Conservation (phyloP, 2,329 filamentous ascomycete genomes). For the Arthrocladium fulminans region DNA sequence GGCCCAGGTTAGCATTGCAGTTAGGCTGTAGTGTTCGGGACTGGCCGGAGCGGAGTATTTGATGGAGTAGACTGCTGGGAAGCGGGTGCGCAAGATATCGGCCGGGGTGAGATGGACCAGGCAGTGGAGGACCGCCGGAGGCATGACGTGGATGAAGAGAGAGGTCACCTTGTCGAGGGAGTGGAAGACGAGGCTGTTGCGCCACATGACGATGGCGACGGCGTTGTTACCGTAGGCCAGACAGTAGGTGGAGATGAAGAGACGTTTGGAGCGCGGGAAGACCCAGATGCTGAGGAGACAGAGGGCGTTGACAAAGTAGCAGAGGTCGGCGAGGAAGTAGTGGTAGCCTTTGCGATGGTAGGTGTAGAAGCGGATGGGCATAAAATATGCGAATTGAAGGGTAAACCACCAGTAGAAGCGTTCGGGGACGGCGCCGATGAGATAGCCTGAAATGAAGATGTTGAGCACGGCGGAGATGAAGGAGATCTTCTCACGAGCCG, state of each 20-base stretch:
- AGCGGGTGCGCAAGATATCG: slow-evolving; percentile 57
- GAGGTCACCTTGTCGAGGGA: slow-evolving; percentile 94
- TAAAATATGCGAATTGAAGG: slow-evolving; percentile 79
- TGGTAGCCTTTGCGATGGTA: slow-evolving; percentile 90
- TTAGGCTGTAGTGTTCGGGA: slow-evolving; percentile 67
- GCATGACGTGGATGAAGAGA: slow-evolving; percentile 99
- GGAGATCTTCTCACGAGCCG: slow-evolving; percentile 81
- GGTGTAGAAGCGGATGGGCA: slow-evolving; percentile 88
- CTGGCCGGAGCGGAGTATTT: slow-evolving; percentile 60
- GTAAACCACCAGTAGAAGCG: slow-evolving; percentile 93
- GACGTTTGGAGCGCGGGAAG: slow-evolving; percentile 79
- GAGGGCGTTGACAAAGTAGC: slow-evolving; percentile 94
- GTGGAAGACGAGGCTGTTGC: slow-evolving; percentile 96
- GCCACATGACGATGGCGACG: slow-evolving; percentile 97
- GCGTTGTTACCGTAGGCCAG: slow-evolving; percentile 94
- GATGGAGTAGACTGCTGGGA: slow-evolving; percentile 79
- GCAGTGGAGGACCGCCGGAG: slow-evolving; percentile 85
- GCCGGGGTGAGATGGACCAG: slow-evolving; percentile 71
- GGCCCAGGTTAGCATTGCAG: slow-evolving; percentile 88
- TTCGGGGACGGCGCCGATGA: slow-evolving; percentile 77
- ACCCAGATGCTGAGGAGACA: slow-evolving; percentile 75
- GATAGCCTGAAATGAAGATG: slow-evolving; percentile 90
- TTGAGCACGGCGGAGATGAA: slow-evolving; percentile 96
- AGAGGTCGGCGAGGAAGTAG: slow-evolving; percentile 94
- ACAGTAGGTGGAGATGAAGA: slow-evolving; percentile 88